These are phyloP conservation scores for Diutina scorzettiae DNA, from an alignment of 1,139 yeast species.

Conservation along the genomic window DNA sequence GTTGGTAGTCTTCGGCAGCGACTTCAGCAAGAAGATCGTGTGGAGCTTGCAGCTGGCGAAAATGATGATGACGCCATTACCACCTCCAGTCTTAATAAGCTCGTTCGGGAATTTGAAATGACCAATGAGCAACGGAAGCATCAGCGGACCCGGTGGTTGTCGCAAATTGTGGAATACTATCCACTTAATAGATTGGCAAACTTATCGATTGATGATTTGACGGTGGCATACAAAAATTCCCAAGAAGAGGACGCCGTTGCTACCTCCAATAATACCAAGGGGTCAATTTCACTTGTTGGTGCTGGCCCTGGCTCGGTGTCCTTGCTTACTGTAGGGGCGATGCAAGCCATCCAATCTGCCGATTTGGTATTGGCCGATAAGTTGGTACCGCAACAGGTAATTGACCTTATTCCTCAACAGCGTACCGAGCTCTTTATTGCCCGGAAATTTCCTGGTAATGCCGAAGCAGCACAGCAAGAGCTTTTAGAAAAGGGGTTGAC, in stretches of 20 bases:
- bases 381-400: slow-evolving; percentile 78
- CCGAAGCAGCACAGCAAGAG: slow-evolving; percentile 87
- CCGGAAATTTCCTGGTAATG: slow-evolving; percentile 92
- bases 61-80: slow-evolving; percentile 64
- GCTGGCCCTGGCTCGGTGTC: slow-evolving; percentile 91
- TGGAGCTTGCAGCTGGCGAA: slow-evolving; percentile 27
- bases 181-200: slow-evolving; percentile 57
- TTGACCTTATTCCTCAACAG: slow-evolving; percentile 63
- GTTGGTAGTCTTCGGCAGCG: slow-evolving; percentile 54
- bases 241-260: slow-evolving; percentile 7
- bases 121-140: slow-evolving; percentile 38
- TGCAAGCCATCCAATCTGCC: slow-evolving; percentile 68
- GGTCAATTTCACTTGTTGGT: slow-evolving; percentile 71
- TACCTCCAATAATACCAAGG: slow-evolving; percentile 15
- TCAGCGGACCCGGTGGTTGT: slow-evolving; percentile 71
- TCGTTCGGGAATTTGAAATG: slow-evolving; percentile 51
- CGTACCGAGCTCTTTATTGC: slow-evolving; percentile 73
- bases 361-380: slow-evolving; percentile 85
- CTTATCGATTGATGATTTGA: slow-evolving; percentile 44
- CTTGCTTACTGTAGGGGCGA: slow-evolving; percentile 74
- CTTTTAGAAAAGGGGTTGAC: slow-evolving; percentile 58
- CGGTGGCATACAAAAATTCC: slow-evolving; percentile 22
- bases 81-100: slow-evolving; percentile 42
- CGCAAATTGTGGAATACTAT: slow-evolving; percentile 84
- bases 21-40: slow-evolving; percentile 45